Base-by-base conservation (phyloP, 2,329 filamentous ascomycete genomes). In the Sphaceloma murrayae region DNA sequence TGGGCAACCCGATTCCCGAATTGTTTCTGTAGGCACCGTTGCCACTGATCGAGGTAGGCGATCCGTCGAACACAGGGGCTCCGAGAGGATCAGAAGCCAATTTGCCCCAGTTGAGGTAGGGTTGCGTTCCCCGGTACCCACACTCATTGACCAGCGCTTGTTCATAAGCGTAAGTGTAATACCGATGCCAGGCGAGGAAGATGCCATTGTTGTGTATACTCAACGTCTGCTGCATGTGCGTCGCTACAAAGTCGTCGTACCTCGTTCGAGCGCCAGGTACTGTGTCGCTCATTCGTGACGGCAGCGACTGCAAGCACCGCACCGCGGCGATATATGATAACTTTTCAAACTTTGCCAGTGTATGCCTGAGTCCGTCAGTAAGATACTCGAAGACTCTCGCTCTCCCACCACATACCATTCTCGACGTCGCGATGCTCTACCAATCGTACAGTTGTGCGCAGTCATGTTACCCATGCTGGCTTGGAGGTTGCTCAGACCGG, bases 51-150 rank as follows among this genome's bases (percentile, higher is more conserved):
- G 64, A 59, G n/a, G 64, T 67, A 14, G 63, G 64, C 47, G 64
- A 68, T 31, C 73, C 73, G 49, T 77, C 71, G 42, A 76, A 74
- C 38, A 74, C 53, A 3, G 70, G 67, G 0, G 69, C 73, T 30
- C 63, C 62, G 24, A 47, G 27, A 11, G 45, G 47, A 13, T 73
- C 63, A 2, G 58, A 46, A 5, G 63, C 57, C 58, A 64, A 67
- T 42, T 62, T 61, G 2, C 62, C 62, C 67, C 71, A 75, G 55
- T 74, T 68, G 62, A 67, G 69, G 60, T 73, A 74, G 59, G 63
- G 62, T 26, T 62, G 62, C 17, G 54, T 57, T 40, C 61, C 62
- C n/a, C 50, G 56, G 43, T 65, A 66, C 16, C 60, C 60, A 34
- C 63, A 66, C 47, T 66, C 63, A 14, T 60, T 47, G 14, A 43